Conservation (phyloP, 148 eudicot species). For the Amaranthus hypochondriacus region DNA sequence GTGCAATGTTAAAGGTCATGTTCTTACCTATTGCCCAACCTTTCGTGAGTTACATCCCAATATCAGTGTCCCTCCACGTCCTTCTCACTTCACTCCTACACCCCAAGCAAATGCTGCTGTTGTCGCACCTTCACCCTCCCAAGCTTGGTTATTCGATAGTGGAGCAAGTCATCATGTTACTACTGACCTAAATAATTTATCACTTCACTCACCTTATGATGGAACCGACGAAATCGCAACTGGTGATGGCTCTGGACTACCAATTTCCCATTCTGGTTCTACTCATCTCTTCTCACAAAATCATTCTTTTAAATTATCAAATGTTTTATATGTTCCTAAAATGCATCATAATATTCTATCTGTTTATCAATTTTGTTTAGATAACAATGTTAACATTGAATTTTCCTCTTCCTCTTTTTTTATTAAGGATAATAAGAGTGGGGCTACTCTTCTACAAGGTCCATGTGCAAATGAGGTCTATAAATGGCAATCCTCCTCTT, state of each 20-base stretch:
- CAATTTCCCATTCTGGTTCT: neutral
- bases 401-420: neutral
- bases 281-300: neutral
- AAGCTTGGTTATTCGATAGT: no score
- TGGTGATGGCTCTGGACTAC: neutral
- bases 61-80: no score
- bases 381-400: neutral
- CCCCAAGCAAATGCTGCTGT: no score
- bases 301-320: neutral
- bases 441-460: no score
- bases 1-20: no score
- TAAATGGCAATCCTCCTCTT: neutral
- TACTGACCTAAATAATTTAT: neutral
- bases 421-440: no score
- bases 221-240: conserved; percentile 1
- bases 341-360: neutral
- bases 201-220: neutral
- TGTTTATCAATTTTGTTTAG: neutral
- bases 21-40: no score
- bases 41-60: no score
- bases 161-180: no score
- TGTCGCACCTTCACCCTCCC: no score
- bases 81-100: no score
- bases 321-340: neutral
- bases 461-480: no score